Base-by-base conservation (phyloP, 2,329 filamentous ascomycete genomes). In the Calonectria crousiana region DNA sequence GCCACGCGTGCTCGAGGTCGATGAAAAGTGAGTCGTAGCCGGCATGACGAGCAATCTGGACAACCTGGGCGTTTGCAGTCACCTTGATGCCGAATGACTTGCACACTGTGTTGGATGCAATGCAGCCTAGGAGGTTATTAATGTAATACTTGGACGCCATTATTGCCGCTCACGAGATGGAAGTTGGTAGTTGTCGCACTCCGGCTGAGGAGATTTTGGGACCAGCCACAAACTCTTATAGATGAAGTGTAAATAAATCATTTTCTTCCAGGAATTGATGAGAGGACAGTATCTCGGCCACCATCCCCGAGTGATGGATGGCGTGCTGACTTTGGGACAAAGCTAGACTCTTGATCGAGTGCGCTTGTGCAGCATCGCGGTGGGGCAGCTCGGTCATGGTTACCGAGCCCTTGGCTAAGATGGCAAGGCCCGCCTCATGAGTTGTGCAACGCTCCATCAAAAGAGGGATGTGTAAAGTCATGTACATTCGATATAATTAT, bases 11-110 rank as follows among this genome's bases (percentile, higher is more conserved):
- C 74, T 86, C 84, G 9, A 86, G 77, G 44, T 86, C 85, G 71
- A 86, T 85, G 76, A 86, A 86, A 0, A 86, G 75, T 9, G 81
- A 74, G 65, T 86, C 82, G 66, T 81, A 85, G 26, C 83, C 83
- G 3, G 80, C 80, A 28, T 81, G 78, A 49, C 78, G 77, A 0
- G 84, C 84, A 8, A 85, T 72, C 28, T 82, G 78, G 14, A 84
- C 82, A 4, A 85, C 77, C 23, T 81, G 75, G 0, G 78, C 66
- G 23, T 78, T 81, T 1, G 82, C 73, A 1, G 81, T 72, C 8
- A 84, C 69, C 51, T 80, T 81, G 69, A 85, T 81, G 51, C 81
- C 81, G 52, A 82, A 77, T 13, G 77, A 76, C 78, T 82, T 71
- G 67, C 71, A 75, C 4, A 75, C 72, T 20, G 44, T 66, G 60